Percentiles rank a stretch among this genome's conserved stretches.
phyloP scores from a whole-genome alignment of 805 yeast species.

The Teunomyces kruisii region DNA sequence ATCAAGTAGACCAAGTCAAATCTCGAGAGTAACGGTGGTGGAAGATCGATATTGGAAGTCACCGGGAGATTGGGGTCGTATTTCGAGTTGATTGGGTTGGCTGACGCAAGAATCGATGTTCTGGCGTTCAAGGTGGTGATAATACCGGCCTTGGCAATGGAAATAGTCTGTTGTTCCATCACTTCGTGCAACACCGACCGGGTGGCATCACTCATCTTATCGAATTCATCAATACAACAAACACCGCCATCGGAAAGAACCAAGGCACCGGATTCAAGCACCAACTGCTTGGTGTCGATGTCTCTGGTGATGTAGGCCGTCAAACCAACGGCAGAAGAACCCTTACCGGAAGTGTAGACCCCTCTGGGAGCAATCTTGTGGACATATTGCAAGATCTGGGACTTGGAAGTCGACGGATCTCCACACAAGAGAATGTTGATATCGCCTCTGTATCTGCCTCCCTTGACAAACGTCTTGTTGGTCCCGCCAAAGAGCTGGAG shows the following conservation, averaged over 20 bases:
- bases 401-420: slow-evolving; percentile 97
- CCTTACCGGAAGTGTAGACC: slow-evolving; percentile 96
- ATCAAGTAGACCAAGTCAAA: slow-evolving; percentile 92
- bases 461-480: slow-evolving; percentile 81
- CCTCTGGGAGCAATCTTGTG: slow-evolving; percentile 98
- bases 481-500: slow-evolving; percentile 95
- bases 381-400: slow-evolving; percentile 90
- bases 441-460: slow-evolving; percentile 96
- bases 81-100: slow-evolving; percentile 94
- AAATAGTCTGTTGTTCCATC: slow-evolving; percentile 98
- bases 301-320: slow-evolving; percentile 97
- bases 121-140: slow-evolving; percentile 96
- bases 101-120: slow-evolving; percentile 93
- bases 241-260: slow-evolving; percentile 97
- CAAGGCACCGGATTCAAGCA: slow-evolving; percentile 92
- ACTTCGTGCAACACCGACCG: slow-evolving; percentile 96
- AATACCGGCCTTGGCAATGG: slow-evolving; percentile 97
- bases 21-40: slow-evolving; percentile 93
- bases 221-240: slow-evolving; percentile 98
- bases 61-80: slow-evolving; percentile 95
- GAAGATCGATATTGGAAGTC: slow-evolving; percentile 91
- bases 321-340: slow-evolving; percentile 98
- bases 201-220: slow-evolving; percentile 93
- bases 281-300: slow-evolving; percentile 88
- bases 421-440: slow-evolving; percentile 91